Percentiles rank a stretch among this genome's conserved stretches.
These are phyloP conservation scores for Stagonosporopsis rhizophila DNA, from an alignment of 2,329 filamentous ascomycete species.

Conservation along the genomic window DNA sequence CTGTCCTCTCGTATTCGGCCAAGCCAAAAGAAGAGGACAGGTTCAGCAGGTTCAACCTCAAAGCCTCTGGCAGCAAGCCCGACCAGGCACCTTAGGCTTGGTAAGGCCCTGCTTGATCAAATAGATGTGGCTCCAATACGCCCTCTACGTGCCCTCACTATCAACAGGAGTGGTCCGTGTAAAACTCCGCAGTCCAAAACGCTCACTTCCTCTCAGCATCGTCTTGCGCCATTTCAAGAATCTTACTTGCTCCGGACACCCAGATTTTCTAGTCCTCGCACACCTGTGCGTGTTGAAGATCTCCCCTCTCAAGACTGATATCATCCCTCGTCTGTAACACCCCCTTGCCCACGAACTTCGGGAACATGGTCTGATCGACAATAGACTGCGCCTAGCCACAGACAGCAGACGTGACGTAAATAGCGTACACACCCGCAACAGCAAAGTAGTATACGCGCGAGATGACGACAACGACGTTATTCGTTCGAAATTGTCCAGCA, in stretches of 20 bases:
- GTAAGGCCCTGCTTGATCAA: conserved; percentile 11
- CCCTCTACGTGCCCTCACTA: conserved; percentile 12
- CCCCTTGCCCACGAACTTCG: conserved; percentile 10
- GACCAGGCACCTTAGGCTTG: not conserved
- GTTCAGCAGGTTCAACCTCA: too few species aligned
- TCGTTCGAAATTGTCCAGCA: conserved; percentile 21
- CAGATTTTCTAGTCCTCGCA: conserved; percentile 2
- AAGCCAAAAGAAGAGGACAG: too few species aligned
- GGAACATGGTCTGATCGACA: conserved; percentile 8
- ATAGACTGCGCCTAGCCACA: conserved; percentile 8
- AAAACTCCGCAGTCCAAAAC: conserved; percentile 36
- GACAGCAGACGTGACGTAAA: not conserved
- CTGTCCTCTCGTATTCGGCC: too few species aligned
- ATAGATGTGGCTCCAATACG: conserved; percentile 17
- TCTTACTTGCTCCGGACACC: not conserved
- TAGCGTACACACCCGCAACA: conserved; percentile 20
- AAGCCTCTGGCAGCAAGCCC: not conserved
- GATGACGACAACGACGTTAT: conserved; percentile 26
- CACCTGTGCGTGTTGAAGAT: conserved; percentile 21
- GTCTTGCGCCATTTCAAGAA: too few species aligned
- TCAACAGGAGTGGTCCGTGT: conserved; percentile 14
- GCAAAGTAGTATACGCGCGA: conserved; percentile 16
- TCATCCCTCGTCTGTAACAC: conserved; percentile 17
- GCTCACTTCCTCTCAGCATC: conserved; percentile 1
- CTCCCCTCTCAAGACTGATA: conserved; percentile 26